These are phyloP conservation scores for Tilletia horrida DNA, from an alignment of 1,284 basidiomycete genomes.

Conservation along the genomic window DNA sequence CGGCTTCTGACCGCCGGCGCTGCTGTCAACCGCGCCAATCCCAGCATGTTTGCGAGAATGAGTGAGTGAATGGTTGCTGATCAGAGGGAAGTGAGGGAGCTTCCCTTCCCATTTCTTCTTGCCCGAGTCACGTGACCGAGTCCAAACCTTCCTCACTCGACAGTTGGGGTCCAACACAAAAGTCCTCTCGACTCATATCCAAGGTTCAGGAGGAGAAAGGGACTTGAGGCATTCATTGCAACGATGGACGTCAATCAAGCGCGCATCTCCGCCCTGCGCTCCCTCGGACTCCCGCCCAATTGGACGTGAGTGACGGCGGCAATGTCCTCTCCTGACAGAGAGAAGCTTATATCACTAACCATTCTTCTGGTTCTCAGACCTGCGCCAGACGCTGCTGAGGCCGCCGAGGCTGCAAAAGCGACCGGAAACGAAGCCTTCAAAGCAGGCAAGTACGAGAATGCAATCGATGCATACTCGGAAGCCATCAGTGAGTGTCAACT, in stretches of 20 bases:
- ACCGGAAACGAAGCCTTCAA: slow-evolving; percentile 52
- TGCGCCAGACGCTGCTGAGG: slow-evolving; percentile 23
- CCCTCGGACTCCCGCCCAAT: background rate
- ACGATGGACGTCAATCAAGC: slow-evolving; percentile 15
- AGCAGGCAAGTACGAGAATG: slow-evolving; percentile 44
- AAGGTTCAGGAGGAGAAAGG: no score
- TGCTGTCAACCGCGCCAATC: no score
- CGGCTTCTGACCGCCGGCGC: no score
- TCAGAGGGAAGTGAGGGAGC: no score
- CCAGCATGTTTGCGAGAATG: no score
- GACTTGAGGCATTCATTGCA: background rate
- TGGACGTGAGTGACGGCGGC: slow-evolving; percentile 8
- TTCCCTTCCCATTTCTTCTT: no score
- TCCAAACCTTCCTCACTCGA: no score
- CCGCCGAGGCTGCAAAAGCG: slow-evolving; percentile 48
- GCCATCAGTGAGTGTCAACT: slow-evolving; percentile 34
- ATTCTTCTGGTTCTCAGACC: background rate
- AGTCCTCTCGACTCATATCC: no score
- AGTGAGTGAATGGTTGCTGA: no score
- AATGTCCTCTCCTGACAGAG: background rate
- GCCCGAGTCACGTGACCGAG: no score
- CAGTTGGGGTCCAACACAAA: no score
- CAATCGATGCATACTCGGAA: slow-evolving; percentile 45
- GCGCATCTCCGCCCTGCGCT: slow-evolving; percentile 8
- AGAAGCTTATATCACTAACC: background rate